Evolutionary conservation across 164 flowering plant genomes (phyloP).

Genomic region (Macadamia integrifolia): DNA sequence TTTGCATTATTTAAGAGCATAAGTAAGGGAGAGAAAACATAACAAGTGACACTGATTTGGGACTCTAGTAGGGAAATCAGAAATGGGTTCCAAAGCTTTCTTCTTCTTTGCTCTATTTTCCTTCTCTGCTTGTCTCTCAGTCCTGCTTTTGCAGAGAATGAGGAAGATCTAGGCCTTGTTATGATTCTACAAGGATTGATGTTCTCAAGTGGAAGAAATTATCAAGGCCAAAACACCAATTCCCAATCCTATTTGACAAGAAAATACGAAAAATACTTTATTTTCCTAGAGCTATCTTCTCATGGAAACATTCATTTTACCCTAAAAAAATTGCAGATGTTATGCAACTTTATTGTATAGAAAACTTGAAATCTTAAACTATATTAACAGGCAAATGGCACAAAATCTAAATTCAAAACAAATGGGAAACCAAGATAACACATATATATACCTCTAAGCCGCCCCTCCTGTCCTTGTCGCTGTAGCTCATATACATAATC

Average conservation of each 20-base stretch:
- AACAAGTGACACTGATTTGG: conserved; percentile 1
- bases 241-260: no score
- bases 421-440: background rate
- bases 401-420: background rate
- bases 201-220: conserved; percentile 96
- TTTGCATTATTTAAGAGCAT: conserved; percentile 18
- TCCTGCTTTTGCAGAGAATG: conserved; percentile 39
- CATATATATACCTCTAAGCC: conserved; percentile 34
- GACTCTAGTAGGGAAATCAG: conserved; percentile 16
- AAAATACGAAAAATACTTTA: no score
- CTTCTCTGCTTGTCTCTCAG: conserved; percentile 25
- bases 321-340: no score
- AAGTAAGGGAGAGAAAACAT: conserved; percentile 8
- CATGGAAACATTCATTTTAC: no score
- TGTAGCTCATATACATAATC: conserved; percentile 31
- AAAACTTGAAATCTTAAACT: no score
- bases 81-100: conserved; percentile 42
- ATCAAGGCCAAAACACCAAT: conserved; percentile 14
- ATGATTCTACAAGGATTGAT: conserved; percentile 85
- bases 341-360: no score
- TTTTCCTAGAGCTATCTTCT: no score
- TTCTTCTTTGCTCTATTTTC: conserved; percentile 38
- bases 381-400: no score
- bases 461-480: conserved; percentile 37
- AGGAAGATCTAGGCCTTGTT: conserved; percentile 61